Evolutionary conservation across 2,329 filamentous ascomycete species (phyloP), one percentile per base, ranked within the genome.

Genomic region (Claviceps sp.): DNA sequence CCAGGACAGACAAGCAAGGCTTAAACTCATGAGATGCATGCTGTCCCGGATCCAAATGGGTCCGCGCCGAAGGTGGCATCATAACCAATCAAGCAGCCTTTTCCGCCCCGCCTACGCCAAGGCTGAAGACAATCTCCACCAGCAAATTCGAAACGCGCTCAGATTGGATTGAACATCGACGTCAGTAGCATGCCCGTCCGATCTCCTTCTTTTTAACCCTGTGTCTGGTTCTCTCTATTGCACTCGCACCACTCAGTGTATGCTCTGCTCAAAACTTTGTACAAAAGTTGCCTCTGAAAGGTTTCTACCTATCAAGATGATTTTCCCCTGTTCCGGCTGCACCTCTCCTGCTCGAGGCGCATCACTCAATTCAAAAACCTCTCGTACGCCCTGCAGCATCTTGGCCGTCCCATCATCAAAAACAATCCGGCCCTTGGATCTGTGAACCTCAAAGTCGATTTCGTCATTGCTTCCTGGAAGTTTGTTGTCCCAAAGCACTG

Each of bases 331-430:
- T 26, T 58, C 57, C 11, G 62, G 55, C 13, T 53, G 52, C 44
- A 56, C 60, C 2, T 64, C 62, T 10, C 61, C 58, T 10, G 63
- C 65, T 10, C 65, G 59, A 4, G 70, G 68, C 7, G 70, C 71
- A 58, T 95, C 89, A 24, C 88, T 79, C 24, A 97, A 85, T 61
- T 98, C 93, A 65, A 97, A 98, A 16, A 97, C 78, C 60, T 96
- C 91, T 50, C 91, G 74, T 1, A 98, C 93, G 2, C 90, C 93
- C 66, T 98, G 93, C 7, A 97, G 75, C 56, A 97, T 80, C 64
- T 88, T 87, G 44, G 81, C 71, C 0, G 73, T 71, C 1, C 87
- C 88, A 51, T 83, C 74, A 0, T 70, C 62, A 17, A 91, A 72
- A 0, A 78, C 72, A 6, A 97, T 67, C 2, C 88, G 80, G 0